phyloP scores from a whole-genome alignment of 352 stramenopile genomes.

The Globisporangium iwayamae region DNA sequence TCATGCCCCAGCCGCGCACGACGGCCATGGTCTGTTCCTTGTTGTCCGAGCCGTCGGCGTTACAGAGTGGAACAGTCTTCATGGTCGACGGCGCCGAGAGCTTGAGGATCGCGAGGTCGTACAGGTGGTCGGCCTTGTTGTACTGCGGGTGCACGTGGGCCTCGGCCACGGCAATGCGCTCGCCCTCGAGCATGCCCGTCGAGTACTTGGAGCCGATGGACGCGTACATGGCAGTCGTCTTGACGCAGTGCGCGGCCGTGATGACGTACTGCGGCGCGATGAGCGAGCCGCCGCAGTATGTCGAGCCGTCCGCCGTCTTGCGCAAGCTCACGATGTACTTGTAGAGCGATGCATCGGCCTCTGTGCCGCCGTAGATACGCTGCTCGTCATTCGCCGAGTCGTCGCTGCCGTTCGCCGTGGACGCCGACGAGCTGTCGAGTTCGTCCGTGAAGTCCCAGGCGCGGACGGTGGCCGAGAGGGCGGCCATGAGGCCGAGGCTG shows the following conservation, averaged over 20 bases:
- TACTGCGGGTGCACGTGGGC: slow-evolving; percentile 50
- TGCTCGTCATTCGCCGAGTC: slow-evolving; percentile 34
- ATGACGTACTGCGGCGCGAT: slow-evolving; percentile 62
- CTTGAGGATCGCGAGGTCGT: slow-evolving; percentile 56
- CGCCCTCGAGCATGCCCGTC: slow-evolving; percentile 34
- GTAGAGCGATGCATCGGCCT: slow-evolving; percentile 45
- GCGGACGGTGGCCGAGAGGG: slow-evolving; percentile 7
- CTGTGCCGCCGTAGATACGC: slow-evolving; percentile 58
- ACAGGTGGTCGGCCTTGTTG: slow-evolving; percentile 45
- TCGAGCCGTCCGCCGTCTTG: slow-evolving; percentile 29
- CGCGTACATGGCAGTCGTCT: slow-evolving; percentile 37
- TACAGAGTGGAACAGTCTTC: slow-evolving; percentile 29
- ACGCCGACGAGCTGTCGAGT: slow-evolving; percentile 6
- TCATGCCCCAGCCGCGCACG: slow-evolving; percentile 60
- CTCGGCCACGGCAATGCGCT: slow-evolving; percentile 45
- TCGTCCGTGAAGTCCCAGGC: slow-evolving; percentile 26
- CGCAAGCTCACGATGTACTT: slow-evolving; percentile 60
- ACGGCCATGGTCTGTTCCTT: slow-evolving; percentile 45
- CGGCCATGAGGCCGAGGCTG: slow-evolving; percentile 5
- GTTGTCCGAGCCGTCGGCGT: slow-evolving; percentile 45
- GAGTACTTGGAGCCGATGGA: slow-evolving; percentile 48
- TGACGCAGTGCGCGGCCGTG: slow-evolving; percentile 72
- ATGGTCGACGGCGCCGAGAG: slow-evolving; percentile 38
- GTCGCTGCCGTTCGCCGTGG: slow-evolving; percentile 16
- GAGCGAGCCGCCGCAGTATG: slow-evolving; percentile 67